These are phyloP conservation scores for Mycena alexandri DNA, from an alignment of 768 basidiomycete genomes.

Conservation along the genomic window DNA sequence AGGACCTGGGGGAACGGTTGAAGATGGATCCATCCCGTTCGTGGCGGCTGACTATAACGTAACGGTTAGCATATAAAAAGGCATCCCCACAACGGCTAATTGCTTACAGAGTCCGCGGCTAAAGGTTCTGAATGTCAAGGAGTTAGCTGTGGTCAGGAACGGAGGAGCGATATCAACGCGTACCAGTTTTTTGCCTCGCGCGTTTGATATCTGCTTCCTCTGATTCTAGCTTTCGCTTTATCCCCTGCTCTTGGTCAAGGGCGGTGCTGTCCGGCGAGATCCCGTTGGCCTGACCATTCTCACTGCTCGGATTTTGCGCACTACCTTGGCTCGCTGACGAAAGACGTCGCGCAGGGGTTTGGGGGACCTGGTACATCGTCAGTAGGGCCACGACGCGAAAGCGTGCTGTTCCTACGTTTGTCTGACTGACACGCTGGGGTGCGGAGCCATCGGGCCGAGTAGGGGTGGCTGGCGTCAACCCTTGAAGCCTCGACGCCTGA, in stretches of 20 bases:
- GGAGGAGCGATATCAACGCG: conserved; percentile 42
- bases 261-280: conserved; percentile 52
- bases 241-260: conserved; percentile 73
- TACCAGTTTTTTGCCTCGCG: conserved; percentile 79
- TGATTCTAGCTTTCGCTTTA: conserved; percentile 79
- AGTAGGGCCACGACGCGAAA: conserved; percentile 8
- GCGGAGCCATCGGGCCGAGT: conserved; percentile 29
- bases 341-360: conserved; percentile 45
- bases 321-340: conserved; percentile 40
- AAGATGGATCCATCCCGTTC: conserved; percentile 44
- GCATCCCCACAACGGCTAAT: conserved; percentile 13
- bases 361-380: conserved; percentile 40
- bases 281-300: conserved; percentile 34
- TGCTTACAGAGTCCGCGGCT: conserved; percentile 60
- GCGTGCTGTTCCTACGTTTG: conserved; percentile 26
- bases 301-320: conserved; percentile 33
- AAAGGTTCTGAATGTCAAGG: conserved; percentile 56
- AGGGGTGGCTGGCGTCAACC: conserved; percentile 38
- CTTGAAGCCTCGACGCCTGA: conserved; percentile 46
- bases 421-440: conserved; percentile 26
- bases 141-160: conserved; percentile 37
- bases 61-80: conserved; percentile 39
- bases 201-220: conserved; percentile 79
- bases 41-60: conserved; percentile 45
- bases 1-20: conserved; percentile 43